Percentiles rank a stretch among this genome's conserved stretches.
Conservation (phyloP, 1,284 basidiomycete genomes). For the Sutorius eximius region DNA sequence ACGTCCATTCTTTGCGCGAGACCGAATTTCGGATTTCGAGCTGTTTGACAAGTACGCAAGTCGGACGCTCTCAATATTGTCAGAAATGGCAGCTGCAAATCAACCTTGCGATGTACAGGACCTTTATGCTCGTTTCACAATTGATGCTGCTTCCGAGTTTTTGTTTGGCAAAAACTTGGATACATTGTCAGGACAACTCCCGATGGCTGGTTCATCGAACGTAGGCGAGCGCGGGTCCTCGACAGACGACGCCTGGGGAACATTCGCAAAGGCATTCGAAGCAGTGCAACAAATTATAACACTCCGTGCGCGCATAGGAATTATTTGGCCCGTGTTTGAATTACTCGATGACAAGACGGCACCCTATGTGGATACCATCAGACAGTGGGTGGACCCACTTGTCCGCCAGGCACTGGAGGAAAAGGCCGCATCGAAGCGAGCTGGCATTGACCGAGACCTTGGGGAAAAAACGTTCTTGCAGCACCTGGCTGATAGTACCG, state of each 20-base stretch:
- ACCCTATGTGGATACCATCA: constrained; percentile 52
- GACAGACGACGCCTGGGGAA: constrained; percentile 58
- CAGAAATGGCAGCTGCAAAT: constrained; percentile 36
- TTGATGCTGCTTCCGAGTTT: constrained; percentile 71
- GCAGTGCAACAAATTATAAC: constrained; percentile 57
- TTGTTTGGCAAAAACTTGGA: constrained; percentile 64
- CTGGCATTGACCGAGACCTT: constrained; percentile 39
- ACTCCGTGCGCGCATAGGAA: constrained; percentile 51
- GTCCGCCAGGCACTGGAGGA: constrained; percentile 52
- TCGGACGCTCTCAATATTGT: constrained; percentile 51
- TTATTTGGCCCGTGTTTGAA: constrained; percentile 69
- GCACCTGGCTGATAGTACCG: constrained; percentile 62
- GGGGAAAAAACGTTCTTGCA: constrained; percentile 64
- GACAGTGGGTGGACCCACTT: constrained; percentile 61
- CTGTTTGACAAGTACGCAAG: constrained; percentile 58
- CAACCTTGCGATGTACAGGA: constrained; percentile 64
- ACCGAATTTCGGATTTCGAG: constrained; percentile 68
- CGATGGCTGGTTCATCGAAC: constrained; percentile 44
- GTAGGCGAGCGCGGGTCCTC: constrained; percentile 61
- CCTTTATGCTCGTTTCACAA: constrained; percentile 64
- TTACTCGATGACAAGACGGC: constrained; percentile 57
- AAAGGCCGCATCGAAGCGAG: constrained; percentile 42
- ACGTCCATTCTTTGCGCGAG: constrained; percentile 71
- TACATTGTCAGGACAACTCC: constrained; percentile 56
- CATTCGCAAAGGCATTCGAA: constrained; percentile 66